These are phyloP conservation scores for Fibroporia radiculosa DNA, from an alignment of 768 basidiomycete species.

Conservation along the genomic window DNA sequence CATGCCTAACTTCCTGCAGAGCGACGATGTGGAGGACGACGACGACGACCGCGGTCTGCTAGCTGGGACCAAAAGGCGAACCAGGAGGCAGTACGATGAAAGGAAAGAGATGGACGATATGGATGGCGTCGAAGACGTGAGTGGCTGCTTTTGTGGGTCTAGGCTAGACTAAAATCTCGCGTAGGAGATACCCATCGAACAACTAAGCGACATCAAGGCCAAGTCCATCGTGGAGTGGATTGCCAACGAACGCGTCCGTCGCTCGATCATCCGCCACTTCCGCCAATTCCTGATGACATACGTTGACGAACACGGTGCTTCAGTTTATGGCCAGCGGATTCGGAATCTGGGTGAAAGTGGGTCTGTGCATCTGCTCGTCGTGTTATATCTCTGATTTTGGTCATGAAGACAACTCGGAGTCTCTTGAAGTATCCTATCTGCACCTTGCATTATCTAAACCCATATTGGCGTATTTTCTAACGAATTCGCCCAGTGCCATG, in stretches of 20 bases:
- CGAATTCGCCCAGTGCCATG: slow-evolving; percentile 91
- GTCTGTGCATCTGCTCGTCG: slow-evolving; percentile 16
- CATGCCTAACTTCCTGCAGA: slow-evolving; percentile 83
- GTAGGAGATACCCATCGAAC: slow-evolving; percentile 90
- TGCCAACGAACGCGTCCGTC: slow-evolving; percentile 81
- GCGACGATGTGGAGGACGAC: slow-evolving; percentile 73
- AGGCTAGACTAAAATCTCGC: background rate
- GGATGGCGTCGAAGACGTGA: slow-evolving; percentile 80
- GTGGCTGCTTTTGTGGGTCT: slow-evolving; percentile 20
- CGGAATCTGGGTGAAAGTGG: slow-evolving; percentile 90
- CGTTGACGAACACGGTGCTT: slow-evolving; percentile 84
- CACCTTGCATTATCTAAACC: slow-evolving; percentile 90
- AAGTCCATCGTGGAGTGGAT: slow-evolving; percentile 99
- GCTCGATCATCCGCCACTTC: slow-evolving; percentile 89
- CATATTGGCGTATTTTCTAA: slow-evolving; percentile 94
- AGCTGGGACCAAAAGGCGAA: slow-evolving; percentile 72
- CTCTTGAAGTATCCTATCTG: slow-evolving; percentile 94
- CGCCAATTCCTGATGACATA: slow-evolving; percentile 93
- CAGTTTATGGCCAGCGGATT: slow-evolving; percentile 93
- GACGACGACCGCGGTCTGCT: slow-evolving; percentile 51
- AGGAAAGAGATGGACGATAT: slow-evolving; percentile 84
- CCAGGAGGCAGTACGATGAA: slow-evolving; percentile 92
- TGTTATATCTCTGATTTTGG: background rate
- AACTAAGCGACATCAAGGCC: slow-evolving; percentile 96
- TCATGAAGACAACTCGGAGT: slow-evolving; percentile 83